Conservation (phyloP, 176 grass and related monocot genomes). For the Microstegium vimineum region DNA sequence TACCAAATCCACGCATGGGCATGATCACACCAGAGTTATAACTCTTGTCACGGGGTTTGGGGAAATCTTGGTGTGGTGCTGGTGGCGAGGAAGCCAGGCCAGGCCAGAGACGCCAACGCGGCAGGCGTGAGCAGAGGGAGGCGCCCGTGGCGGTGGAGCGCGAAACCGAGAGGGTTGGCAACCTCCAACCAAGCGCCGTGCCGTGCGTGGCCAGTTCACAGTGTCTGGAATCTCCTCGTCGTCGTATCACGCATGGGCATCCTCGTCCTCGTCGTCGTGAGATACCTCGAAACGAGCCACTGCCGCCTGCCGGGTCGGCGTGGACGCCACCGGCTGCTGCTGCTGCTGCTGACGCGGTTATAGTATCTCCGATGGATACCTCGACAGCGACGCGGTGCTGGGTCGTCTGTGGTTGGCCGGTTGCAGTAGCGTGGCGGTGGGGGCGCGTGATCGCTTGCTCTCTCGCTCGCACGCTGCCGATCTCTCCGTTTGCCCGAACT, state of each 20-base stretch:
- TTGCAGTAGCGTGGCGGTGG: too few relatives aligned
- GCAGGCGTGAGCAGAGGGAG: background rate
- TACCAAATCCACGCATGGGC: too few relatives aligned
- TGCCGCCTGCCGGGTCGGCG: background rate
- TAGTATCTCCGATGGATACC: constrained; percentile 1
- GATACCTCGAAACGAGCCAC: background rate
- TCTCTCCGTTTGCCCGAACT: background rate
- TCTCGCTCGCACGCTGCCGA: background rate
- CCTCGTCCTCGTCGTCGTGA: background rate
- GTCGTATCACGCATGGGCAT: background rate
- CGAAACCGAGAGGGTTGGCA: background rate
- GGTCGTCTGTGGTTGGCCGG: background rate
- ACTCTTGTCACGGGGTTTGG: background rate
- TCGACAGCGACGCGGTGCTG: background rate
- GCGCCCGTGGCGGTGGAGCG: background rate
- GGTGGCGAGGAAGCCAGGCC: constrained; percentile 11
- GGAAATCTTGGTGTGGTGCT: constrained; percentile 5
- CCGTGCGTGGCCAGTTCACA: background rate
- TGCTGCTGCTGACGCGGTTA: background rate
- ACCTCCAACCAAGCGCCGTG: background rate
- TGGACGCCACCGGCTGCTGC: background rate
- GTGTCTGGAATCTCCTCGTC: background rate
- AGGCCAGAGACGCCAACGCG: background rate
- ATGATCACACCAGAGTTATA: background rate
- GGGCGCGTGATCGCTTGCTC: background rate